phyloP scores from a whole-genome alignment of 306 rosid species.

The Quercus wislizeni region DNA sequence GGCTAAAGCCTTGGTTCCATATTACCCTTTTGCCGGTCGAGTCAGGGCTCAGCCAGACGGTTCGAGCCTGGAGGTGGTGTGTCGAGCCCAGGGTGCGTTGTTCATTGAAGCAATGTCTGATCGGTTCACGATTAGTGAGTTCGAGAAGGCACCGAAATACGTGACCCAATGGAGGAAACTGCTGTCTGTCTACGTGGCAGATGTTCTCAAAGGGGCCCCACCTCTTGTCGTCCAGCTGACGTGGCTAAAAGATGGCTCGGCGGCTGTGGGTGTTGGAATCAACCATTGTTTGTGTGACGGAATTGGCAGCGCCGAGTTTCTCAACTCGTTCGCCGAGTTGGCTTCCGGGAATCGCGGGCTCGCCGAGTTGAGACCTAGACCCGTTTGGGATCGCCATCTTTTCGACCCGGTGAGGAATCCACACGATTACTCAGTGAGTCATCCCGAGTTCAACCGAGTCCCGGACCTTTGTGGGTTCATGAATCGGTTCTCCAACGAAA shows the following conservation, averaged over 20 bases:
- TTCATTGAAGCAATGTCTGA: slow-evolving; percentile 70
- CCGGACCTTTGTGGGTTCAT: slow-evolving; percentile 67
- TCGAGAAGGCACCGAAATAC: slow-evolving; percentile 50
- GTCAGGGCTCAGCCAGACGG: slow-evolving; percentile 41
- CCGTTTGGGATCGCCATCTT: slow-evolving; percentile 79
- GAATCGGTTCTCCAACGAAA: slow-evolving; percentile 44
- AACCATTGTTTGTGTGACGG: slow-evolving; percentile 83
- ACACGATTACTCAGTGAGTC: not conserved
- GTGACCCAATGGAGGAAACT: slow-evolving; percentile 67
- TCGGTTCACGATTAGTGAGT: slow-evolving; percentile 31
- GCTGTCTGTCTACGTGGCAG: slow-evolving; percentile 52
- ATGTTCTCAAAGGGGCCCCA: slow-evolving; percentile 76
- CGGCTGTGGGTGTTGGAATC: slow-evolving; percentile 67
- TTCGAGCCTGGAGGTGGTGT: slow-evolving; percentile 57
- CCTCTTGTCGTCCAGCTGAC: slow-evolving; percentile 74
- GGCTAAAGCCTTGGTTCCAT: slow-evolving; percentile 58
- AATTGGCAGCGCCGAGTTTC: slow-evolving; percentile 70
- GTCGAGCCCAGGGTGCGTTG: slow-evolving; percentile 68
- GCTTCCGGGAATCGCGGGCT: slow-evolving; percentile 31
- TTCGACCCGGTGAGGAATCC: slow-evolving; percentile 20
- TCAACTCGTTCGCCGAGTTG: slow-evolving; percentile 55
- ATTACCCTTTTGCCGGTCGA: slow-evolving; percentile 70
- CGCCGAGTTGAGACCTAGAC: slow-evolving; percentile 23
- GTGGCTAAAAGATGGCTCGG: slow-evolving; percentile 72
- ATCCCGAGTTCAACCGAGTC: slow-evolving; percentile 54